These are phyloP conservation scores for Yamadazyma oceani DNA, from an alignment of 1,139 yeast species.

Conservation along the genomic window DNA sequence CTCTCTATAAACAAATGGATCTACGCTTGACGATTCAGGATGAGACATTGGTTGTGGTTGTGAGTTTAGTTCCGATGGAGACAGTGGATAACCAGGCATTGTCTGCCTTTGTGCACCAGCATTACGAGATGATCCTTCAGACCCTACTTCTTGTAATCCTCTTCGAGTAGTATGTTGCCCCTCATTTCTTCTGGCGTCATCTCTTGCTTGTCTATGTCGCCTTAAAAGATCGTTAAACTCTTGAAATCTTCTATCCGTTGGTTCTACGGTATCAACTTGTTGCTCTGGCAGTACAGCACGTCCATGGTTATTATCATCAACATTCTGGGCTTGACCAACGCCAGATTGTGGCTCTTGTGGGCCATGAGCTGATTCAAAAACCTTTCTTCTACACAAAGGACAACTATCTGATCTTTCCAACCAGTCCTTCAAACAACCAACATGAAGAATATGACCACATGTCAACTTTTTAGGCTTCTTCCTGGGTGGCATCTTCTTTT, in stretches of 20 bases:
- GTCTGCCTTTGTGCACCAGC: neutral
- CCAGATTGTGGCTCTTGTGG: constrained; percentile 6
- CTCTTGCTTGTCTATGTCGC: constrained; percentile 3
- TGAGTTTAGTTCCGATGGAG: neutral
- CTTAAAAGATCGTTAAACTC: constrained; percentile 10
- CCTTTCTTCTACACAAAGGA: constrained; percentile 87
- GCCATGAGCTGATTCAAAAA: constrained; percentile 28
- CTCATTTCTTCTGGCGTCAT: neutral
- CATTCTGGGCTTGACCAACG: constrained; percentile 3
- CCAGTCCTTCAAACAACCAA: constrained; percentile 93
- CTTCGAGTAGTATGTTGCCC: no score
- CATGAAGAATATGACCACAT: constrained; percentile 87
- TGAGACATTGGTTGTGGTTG: no score
- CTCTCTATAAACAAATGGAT: neutral
- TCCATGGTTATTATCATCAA: constrained; percentile 1
- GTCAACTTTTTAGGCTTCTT: constrained; percentile 69
- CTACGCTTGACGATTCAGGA: no score
- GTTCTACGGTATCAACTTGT: no score
- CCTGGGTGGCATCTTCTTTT: constrained; percentile 35
- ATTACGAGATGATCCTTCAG: no score
- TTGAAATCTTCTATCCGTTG: constrained; percentile 8
- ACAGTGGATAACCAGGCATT: neutral
- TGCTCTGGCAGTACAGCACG: no score
- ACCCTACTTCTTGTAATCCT: no score
- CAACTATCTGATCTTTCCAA: constrained; percentile 86